Conservation (phyloP, 2,329 filamentous ascomycete species). For the Apiospora pterosperma region DNA sequence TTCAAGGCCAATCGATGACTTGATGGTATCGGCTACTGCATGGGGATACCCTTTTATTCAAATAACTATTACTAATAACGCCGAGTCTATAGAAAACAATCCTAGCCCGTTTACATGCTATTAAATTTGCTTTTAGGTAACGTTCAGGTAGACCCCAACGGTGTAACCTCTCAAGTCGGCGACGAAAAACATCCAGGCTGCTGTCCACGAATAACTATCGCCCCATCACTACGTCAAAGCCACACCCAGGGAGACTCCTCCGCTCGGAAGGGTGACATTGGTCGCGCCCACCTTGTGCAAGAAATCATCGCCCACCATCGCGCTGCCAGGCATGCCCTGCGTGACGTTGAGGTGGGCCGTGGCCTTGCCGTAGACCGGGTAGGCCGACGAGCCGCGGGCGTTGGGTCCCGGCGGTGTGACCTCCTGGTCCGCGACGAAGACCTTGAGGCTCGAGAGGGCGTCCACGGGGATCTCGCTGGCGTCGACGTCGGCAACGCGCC, state of each 20-base stretch:
- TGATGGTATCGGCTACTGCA: no score
- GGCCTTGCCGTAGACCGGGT: slow-evolving; percentile 1
- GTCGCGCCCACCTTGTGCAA: not conserved
- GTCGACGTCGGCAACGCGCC: not conserved
- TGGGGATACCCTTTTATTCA: no score
- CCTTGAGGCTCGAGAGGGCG: not conserved
- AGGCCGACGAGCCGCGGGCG: not conserved
- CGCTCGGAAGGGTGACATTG: not conserved
- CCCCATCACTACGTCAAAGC: no score
- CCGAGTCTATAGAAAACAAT: no score
- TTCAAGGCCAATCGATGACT: slow-evolving; percentile 20
- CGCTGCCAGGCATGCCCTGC: not conserved
- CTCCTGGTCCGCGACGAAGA: slow-evolving; percentile 3
- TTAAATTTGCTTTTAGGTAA: no score
- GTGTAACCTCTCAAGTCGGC: no score
- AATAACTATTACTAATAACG: no score
- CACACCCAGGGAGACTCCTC: no score
- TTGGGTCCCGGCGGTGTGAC: not conserved
- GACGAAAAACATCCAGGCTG: no score
- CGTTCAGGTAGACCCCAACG: no score
- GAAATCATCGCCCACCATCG: not conserved
- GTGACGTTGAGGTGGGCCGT: not conserved
- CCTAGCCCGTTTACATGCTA: no score
- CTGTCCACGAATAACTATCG: no score
- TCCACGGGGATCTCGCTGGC: not conserved